These are phyloP conservation scores for Yarrowia deformans DNA, from an alignment of 805 yeast genomes.

Conservation along the genomic window DNA sequence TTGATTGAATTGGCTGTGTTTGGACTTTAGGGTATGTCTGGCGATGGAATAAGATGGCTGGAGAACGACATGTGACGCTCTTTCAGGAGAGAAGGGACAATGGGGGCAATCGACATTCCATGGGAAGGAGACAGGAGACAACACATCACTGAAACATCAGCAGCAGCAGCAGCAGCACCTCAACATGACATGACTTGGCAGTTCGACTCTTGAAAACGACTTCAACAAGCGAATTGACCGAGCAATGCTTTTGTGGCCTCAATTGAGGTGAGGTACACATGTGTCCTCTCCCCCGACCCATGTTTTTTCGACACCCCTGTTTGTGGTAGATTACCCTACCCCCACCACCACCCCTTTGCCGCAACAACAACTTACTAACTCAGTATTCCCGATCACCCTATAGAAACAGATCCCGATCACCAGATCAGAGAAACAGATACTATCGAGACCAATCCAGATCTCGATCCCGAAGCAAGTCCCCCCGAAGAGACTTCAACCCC, in stretches of 20 bases:
- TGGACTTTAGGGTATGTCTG: constrained; percentile 35
- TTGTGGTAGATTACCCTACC: background rate
- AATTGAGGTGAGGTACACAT: background rate
- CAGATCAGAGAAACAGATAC: constrained; percentile 38
- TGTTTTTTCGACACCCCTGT: background rate
- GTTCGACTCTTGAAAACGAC: no score
- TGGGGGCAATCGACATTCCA: background rate
- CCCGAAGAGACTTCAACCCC: constrained; percentile 36
- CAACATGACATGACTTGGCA: background rate
- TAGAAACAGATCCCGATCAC: constrained; percentile 39
- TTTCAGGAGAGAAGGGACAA: constrained; percentile 1
- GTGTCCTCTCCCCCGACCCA: background rate
- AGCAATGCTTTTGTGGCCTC: background rate
- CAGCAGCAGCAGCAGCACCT: background rate
- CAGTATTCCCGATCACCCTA: constrained; percentile 39
- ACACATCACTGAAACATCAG: background rate
- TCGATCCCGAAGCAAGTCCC: constrained; percentile 39
- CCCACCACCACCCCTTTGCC: background rate
- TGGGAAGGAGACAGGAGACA: background rate
- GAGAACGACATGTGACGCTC: background rate
- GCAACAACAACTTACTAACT: constrained; percentile 9
- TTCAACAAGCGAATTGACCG: background rate
- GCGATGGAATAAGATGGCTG: background rate
- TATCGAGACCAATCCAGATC: constrained; percentile 38
- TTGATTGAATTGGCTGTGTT: constrained; percentile 37